Base-by-base conservation (phyloP, 768 basidiomycete genomes). In the Lactifluus pinguis region DNA sequence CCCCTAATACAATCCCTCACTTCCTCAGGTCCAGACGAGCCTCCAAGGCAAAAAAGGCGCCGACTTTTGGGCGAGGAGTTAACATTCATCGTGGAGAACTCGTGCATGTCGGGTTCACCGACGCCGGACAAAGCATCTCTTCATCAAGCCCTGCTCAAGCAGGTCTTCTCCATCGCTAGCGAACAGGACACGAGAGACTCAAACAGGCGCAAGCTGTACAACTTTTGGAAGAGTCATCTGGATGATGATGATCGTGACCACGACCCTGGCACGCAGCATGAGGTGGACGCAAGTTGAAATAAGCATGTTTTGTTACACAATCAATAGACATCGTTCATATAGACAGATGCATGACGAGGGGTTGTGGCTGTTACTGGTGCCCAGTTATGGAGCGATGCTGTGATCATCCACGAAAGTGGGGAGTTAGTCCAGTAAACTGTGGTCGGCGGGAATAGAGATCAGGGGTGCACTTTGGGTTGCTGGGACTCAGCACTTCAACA, bases 181-280 rank as follows among this genome's bases (percentile, higher is more conserved):
- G 76, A 81, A 41, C 76, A 83, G 61, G 83, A 86, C n/a, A 85
- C 89, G 44, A 80, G 82, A 68, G 89, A 92, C 66, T 75, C 83
- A 6, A 93, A 87, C 71, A 80, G 94, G 66, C 77, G 89, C 72
- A 91, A 83, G 76, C 79, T 98, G 74, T 95, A 94, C 70, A 79
- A 79, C 6, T 72, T 93, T 30, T 95, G 90, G 83, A 87, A 85
- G 72, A 81, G 73, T 17, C 63, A 80, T 38, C 76, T 75, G 50
- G 78, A 76, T 39, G 81, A 81, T 25, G 82, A 80, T 29, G 70
- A 71, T 9, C 66, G 65, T 19, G 75, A 72, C 21, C 73, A 75
- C 5, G 75, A 74, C 62, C 59, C 63, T 13, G 52, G 25, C 15
- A 14, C 32, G 14, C 49, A 15, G 41, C 21, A 15, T 4, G 44